Base-by-base conservation (phyloP, 805 yeast genomes). In the Candida sakaeoensis region DNA sequence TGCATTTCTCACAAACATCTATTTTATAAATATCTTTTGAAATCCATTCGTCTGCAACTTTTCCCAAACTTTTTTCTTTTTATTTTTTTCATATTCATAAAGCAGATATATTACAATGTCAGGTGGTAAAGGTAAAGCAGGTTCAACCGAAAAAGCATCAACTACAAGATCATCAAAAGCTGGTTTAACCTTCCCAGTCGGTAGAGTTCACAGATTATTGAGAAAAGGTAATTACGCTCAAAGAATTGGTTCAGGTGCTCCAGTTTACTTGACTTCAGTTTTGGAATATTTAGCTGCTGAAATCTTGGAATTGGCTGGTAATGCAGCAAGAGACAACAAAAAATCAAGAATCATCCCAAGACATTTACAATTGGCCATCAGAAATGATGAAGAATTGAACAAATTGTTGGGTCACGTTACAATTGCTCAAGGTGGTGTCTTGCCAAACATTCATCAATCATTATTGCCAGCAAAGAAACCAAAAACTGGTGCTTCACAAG, bases 211-310 rank as follows among this genome's bases (percentile, higher is more conserved):
- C 79, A 83, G 97, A 76, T 79, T 90, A 58, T 75, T 91, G 63
- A 87, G 95, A 82, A 88, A 85, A 75, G 96, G 96, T 68, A 87
- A 90, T 83, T 87, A 91, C 77, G 95, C 97, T 63, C 95, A 90
- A 76, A 84, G 98, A 77, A 84, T 91, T 58, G 97, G 98, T 80
- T 89, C 97, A 54, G 96, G 96, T 82, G 97, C 98, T 60, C 97
- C 98, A 74, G 91, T 91, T 50, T 91, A 90, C 75, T 79, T 91
- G 65, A 90, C 98, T 55, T 95, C 98, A 42, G 97, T 91, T 44
- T 78, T 91, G 60, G 98, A 91, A 74, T 91, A 91, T 70, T 80
- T 91, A 67, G 90, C 96, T 65, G 97, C 97, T 55, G 98, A 91
- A 81, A 88, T 91, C 54, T 82, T 91, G 61, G 98, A 91, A 77